Evolutionary conservation across 2,329 filamentous ascomycete species (phyloP).

Genomic region (Phialocephala subalpina): DNA sequence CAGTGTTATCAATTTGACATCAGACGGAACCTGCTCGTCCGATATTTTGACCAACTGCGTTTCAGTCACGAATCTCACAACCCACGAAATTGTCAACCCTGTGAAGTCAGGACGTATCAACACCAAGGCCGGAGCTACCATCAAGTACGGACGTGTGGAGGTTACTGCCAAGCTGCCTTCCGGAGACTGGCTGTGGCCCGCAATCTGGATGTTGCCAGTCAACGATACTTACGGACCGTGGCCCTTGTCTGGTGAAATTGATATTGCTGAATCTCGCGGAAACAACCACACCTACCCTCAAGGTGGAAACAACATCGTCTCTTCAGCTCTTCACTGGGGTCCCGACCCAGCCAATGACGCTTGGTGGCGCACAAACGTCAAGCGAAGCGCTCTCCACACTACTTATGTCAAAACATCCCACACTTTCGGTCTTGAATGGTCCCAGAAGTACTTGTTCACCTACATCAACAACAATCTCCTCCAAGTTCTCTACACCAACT

Average conservation of each 20-base stretch:
- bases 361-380: constrained; percentile 86
- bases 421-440: constrained; percentile 86
- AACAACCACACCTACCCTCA: constrained; percentile 81
- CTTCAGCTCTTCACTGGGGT: constrained; percentile 84
- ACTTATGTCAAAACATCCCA: constrained; percentile 76
- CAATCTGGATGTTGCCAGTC: constrained; percentile 89
- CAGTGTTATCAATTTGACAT: constrained; percentile 71
- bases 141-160: constrained; percentile 85
- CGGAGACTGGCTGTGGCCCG: constrained; percentile 90
- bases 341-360: constrained; percentile 75
- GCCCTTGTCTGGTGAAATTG: constrained; percentile 84
- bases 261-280: constrained; percentile 81
- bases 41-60: constrained; percentile 67
- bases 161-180: constrained; percentile 78
- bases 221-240: constrained; percentile 77
- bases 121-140: constrained; percentile 72
- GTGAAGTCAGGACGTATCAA: constrained; percentile 81
- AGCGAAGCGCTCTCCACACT: constrained; percentile 76
- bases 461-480: constrained; percentile 83
- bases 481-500: constrained; percentile 82
- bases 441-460: constrained; percentile 86
- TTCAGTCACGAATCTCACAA: constrained; percentile 77
- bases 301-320: constrained; percentile 83
- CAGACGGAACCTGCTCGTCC: constrained; percentile 73
- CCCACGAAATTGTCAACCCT: constrained; percentile 79